Evolutionary conservation across 2,329 filamentous ascomycete genomes (phyloP), one percentile per base, ranked within the genome.

Genomic region (Penicillium sp.): DNA sequence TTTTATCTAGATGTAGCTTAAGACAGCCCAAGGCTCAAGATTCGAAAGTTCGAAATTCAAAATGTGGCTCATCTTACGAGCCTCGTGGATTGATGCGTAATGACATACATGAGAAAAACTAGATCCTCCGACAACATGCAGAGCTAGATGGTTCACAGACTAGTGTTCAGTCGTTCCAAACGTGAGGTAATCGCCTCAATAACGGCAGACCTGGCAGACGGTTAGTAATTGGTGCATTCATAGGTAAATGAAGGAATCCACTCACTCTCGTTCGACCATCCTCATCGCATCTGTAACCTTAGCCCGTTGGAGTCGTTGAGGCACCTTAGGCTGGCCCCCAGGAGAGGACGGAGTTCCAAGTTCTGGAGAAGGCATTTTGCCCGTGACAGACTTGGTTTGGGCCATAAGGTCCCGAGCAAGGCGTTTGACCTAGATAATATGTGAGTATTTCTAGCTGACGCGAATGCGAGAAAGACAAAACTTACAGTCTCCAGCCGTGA

Each of bases 251-350:
- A 24, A 34, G 29, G 22, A 22, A 16, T 16, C 1, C 39, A 70
- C 74, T 59, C 55, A 77, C 75, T 81, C 78, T 72, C 78, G 69
- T 56, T 80, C 78, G 45, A 81, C 76, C 76, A 81, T 76, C 39
- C 68, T 72, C 76, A 79, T 79, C 6, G 78, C 78, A 64, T 81
- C 76, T 2, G 71, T 69, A 46, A 80, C 69, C 66, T 74, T 78
- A 35, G 76, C 75, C 37, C 74, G 74, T 57, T 80, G 78, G 26
- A 80, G 62, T 50, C 74, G 69, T 43, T 73, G 70, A 1, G 77
- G 74, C 20, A 79, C 69, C 53, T 65, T 70, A 5, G 73, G 66
- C 7, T 70, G 68, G 31, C 61, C 61, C 20, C 58, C 59, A 9
- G 74, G 67, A 46, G 68, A 69, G n/a, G 59, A 66, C 14, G 68